A percentile compares a stretch with the other conserved stretches of the same genome.
Conservation (phyloP, 2,329 filamentous ascomycete species). For the Ceratocystis papillata region DNA sequence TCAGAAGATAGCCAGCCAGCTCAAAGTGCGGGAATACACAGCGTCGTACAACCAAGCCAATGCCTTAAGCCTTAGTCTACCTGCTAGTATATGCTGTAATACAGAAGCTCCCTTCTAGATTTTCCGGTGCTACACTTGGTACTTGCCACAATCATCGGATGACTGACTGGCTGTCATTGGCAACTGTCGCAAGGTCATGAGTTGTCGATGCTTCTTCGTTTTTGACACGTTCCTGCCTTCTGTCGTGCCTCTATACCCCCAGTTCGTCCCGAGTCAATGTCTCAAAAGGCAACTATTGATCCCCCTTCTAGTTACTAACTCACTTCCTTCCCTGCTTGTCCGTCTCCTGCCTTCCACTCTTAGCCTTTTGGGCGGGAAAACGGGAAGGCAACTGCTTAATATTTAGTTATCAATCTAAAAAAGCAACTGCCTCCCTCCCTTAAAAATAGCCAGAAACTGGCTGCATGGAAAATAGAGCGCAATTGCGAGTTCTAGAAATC, state of each 20-base stretch:
- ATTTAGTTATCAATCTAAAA: background rate
- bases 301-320: background rate
- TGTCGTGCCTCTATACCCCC: background rate
- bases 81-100: no score
- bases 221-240: constrained; percentile 7
- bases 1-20: background rate
- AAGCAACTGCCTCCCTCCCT: background rate
- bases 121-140: background rate
- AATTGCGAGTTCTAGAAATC: background rate
- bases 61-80: no score
- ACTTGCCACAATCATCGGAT: constrained; percentile 8
- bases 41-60: no score
- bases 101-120: no score
- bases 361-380: background rate
- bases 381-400: background rate
- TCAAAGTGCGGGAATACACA: no score
- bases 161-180: background rate
- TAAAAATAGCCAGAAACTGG: background rate
- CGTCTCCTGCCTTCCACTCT: background rate
- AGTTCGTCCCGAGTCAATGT: constrained; percentile 12
- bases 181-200: background rate
- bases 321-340: background rate
- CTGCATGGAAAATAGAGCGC: background rate
- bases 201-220: background rate
- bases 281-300: constrained; percentile 4